Evolutionary conservation across 2,329 filamentous ascomycete species (phyloP).

Genomic region (Chaetomiaceae sp.): DNA sequence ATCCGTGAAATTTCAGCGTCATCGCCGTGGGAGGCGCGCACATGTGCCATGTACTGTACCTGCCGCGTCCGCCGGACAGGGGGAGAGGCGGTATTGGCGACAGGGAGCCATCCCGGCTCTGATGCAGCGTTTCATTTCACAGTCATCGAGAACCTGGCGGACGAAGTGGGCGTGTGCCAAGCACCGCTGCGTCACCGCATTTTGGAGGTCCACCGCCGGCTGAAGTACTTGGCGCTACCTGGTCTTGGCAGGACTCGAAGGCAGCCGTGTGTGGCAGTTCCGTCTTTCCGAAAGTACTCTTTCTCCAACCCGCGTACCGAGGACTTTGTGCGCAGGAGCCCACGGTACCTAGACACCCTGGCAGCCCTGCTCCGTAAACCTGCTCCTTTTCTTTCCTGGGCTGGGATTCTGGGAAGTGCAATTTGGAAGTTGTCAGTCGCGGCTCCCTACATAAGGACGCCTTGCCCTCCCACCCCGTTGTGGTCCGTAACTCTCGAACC

Average conservation of each 20-base stretch:
- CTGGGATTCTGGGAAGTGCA: constrained; percentile 23
- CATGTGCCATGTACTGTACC: constrained; percentile 20
- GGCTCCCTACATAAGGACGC: constrained; percentile 27
- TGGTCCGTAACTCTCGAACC: constrained; percentile 15
- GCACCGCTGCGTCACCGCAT: constrained; percentile 30
- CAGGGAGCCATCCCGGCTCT: constrained; percentile 21
- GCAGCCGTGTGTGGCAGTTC: constrained; percentile 6
- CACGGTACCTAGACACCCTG: constrained; percentile 16
- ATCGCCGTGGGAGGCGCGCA: constrained; percentile 9
- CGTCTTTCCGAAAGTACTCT: constrained; percentile 12
- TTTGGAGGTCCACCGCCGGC: constrained; percentile 14
- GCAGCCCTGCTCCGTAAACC: constrained; percentile 25
- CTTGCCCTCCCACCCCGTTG: constrained; percentile 16
- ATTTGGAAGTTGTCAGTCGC: constrained; percentile 25
- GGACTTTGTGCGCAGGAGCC: constrained; percentile 16
- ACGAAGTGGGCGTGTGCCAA: too few species aligned
- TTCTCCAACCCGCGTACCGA: constrained; percentile 17
- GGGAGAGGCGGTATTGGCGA: constrained; percentile 22
- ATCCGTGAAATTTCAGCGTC: constrained; percentile 10
- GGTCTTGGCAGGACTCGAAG: constrained; percentile 9
- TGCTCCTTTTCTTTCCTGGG: constrained; percentile 21
- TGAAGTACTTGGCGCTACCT: constrained; percentile 20
- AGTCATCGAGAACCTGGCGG: constrained; percentile 24
- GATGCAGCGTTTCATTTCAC: constrained; percentile 28
- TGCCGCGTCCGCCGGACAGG: constrained; percentile 16